Percentiles rank a stretch among this genome's conserved stretches.
Conservation (phyloP, 495 filamentous ascomycete species). For the Cairneyella variabilis region DNA sequence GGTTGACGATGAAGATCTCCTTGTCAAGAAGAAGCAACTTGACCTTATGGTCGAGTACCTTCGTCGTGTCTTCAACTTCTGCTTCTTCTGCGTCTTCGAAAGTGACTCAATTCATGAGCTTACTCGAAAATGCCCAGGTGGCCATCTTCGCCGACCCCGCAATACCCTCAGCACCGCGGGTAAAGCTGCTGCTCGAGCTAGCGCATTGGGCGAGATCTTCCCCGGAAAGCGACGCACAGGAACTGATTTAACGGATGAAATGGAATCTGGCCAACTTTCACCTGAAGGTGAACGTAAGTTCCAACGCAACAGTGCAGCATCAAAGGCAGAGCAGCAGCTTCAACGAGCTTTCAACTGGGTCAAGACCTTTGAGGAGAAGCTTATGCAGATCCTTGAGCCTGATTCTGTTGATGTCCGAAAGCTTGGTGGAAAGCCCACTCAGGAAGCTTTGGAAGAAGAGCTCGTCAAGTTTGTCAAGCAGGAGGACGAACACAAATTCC, state of each 20-base stretch:
- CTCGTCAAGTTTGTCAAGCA: slow-evolving; percentile 86
- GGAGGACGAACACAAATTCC: slow-evolving; percentile 92
- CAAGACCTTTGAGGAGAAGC: slow-evolving; percentile 97
- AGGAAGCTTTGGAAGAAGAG: slow-evolving; percentile 85
- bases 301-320: slow-evolving; percentile 52
- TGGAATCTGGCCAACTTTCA: slow-evolving; percentile 44
- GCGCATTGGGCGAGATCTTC: slow-evolving; percentile 73
- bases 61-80: slow-evolving; percentile 94
- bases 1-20: slow-evolving; percentile 80
- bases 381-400: slow-evolving; percentile 86
- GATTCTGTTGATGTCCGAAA: slow-evolving; percentile 81
- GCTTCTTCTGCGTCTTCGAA: slow-evolving; percentile 99
- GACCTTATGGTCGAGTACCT: slow-evolving; percentile 96
- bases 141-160: slow-evolving; percentile 87
- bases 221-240: slow-evolving; percentile 73
- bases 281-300: slow-evolving; percentile 62
- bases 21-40: slow-evolving; percentile 92
- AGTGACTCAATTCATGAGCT: slow-evolving; percentile 96
- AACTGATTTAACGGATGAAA: slow-evolving; percentile 46
- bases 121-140: slow-evolving; percentile 91
- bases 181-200: slow-evolving; percentile 81
- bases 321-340: slow-evolving; percentile 84
- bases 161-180: slow-evolving; percentile 75
- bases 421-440: slow-evolving; percentile 81
- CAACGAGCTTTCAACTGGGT: slow-evolving; percentile 98